These are phyloP conservation scores for Abrus pulchellus DNA, from an alignment of 306 rosid species.

Conservation along the genomic window DNA sequence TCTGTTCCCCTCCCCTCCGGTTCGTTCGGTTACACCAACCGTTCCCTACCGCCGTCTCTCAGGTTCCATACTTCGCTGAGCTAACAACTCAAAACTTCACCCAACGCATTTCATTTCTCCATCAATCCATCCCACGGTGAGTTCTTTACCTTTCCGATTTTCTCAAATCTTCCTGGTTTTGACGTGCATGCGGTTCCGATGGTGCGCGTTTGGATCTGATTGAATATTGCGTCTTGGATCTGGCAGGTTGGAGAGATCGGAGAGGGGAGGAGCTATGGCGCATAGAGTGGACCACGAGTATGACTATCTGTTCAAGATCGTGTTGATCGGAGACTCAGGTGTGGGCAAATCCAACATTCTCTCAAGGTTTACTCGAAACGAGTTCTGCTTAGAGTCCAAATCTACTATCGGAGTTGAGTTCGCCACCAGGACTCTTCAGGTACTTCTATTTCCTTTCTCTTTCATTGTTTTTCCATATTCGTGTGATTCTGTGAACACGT, in stretches of 20 bases:
- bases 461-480: not conserved
- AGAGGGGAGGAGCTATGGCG: constrained; percentile 75
- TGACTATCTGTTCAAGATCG: constrained; percentile 96
- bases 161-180: constrained; percentile 35
- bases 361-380: constrained; percentile 96
- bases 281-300: constrained; percentile 97
- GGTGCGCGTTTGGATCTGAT: constrained; percentile 47
- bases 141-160: constrained; percentile 36
- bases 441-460: constrained; percentile 23
- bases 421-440: constrained; percentile 98
- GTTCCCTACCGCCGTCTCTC: not conserved
- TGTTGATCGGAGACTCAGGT: constrained; percentile 96
- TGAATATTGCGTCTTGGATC: constrained; percentile 47
- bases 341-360: constrained; percentile 98
- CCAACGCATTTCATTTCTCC: constrained; percentile 40
- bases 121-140: constrained; percentile 60
- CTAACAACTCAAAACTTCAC: not conserved
- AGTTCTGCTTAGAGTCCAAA: constrained; percentile 96
- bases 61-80: not conserved
- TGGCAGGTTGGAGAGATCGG: constrained; percentile 62
- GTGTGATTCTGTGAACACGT: not conserved
- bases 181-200: not conserved
- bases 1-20: constrained; percentile 27
- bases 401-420: constrained; percentile 98
- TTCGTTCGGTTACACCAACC: constrained; percentile 44